Evolutionary conservation across 257 asterid genomes (phyloP).

Genomic region (Scutellaria galericulata): DNA sequence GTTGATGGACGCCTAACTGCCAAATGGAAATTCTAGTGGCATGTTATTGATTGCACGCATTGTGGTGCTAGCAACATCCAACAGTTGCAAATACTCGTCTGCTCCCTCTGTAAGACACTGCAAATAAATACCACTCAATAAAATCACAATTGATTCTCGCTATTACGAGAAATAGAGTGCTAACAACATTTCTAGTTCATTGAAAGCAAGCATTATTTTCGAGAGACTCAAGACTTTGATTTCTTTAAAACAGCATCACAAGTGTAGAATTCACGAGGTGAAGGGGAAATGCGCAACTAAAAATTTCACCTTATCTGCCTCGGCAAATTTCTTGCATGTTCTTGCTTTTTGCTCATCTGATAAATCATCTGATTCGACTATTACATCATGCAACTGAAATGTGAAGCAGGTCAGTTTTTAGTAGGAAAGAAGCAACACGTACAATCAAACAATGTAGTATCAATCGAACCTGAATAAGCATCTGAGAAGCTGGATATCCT

Average conservation of each 20-base stretch:
- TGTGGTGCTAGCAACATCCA: slow-evolving; percentile 79
- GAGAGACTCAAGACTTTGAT: not conserved
- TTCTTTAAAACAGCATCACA: not conserved
- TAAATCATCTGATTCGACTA: slow-evolving; percentile 69
- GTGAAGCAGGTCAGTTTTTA: slow-evolving; percentile 43
- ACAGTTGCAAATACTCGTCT: slow-evolving; percentile 88
- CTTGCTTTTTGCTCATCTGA: slow-evolving; percentile 87
- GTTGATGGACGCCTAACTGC: slow-evolving; percentile 40
- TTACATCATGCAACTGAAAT: slow-evolving; percentile 73
- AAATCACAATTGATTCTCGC: not conserved
- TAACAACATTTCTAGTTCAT: not conserved
- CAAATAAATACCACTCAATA: slow-evolving; percentile 29
- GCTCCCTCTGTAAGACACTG: slow-evolving; percentile 96
- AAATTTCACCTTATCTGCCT: slow-evolving; percentile 79
- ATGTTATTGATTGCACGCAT: slow-evolving; percentile 67
- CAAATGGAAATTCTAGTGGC: slow-evolving; percentile 58
- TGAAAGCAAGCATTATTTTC: not conserved
- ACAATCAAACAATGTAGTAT: slow-evolving; percentile 16
- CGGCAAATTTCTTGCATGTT: slow-evolving; percentile 89
- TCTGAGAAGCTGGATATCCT: slow-evolving; percentile 95
- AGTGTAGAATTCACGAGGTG: not conserved
- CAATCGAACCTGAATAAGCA: slow-evolving; percentile 76
- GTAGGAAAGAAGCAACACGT: not conserved
- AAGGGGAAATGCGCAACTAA: slow-evolving; percentile 7
- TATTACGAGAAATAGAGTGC: not conserved